Evolutionary conservation across 148 eudicot species (phyloP).

Genomic region (Chenopodium album): DNA sequence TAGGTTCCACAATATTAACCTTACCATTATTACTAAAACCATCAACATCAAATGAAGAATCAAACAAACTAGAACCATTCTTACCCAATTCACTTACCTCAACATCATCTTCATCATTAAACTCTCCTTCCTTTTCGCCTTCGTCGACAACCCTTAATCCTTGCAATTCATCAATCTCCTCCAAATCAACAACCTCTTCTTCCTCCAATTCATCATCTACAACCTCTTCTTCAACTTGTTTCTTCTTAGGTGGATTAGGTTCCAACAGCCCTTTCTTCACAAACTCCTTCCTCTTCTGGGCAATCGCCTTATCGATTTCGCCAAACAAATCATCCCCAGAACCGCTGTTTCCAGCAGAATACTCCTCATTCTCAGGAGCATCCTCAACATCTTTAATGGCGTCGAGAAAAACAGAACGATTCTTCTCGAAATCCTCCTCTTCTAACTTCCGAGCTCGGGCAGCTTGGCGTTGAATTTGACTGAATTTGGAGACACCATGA

Average conservation of each 20-base stretch:
- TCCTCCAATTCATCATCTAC: slow-evolving; percentile 55
- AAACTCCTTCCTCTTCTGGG: slow-evolving; percentile 68
- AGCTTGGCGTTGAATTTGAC: slow-evolving; percentile 75
- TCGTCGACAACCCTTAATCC: slow-evolving; percentile 44
- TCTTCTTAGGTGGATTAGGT: slow-evolving; percentile 54
- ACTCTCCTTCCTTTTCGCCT: slow-evolving; percentile 18
- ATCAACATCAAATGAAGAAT: slow-evolving; percentile 54
- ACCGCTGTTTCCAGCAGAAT: not conserved
- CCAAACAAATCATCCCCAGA: slow-evolving; percentile 76
- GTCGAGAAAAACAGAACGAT: slow-evolving; percentile 62
- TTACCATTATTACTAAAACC: slow-evolving; percentile 44
- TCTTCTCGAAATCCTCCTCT: slow-evolving; percentile 57
- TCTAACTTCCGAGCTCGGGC: slow-evolving; percentile 62
- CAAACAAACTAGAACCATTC: slow-evolving; percentile 19
- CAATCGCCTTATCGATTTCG: slow-evolving; percentile 77
- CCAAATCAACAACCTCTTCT: slow-evolving; percentile 81
- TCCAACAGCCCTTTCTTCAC: slow-evolving; percentile 74
- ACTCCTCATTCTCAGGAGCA: slow-evolving; percentile 48
- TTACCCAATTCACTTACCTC: slow-evolving; percentile 45
- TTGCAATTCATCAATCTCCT: slow-evolving; percentile 66
- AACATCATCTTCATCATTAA: not conserved
- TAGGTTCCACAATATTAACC: slow-evolving; percentile 78
- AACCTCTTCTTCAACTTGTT: slow-evolving; percentile 10
- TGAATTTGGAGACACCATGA: slow-evolving; percentile 83
- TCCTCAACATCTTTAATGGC: slow-evolving; percentile 76